phyloP scores from a whole-genome alignment of 768 basidiomycete genomes.

The Hydnum rufescens region DNA sequence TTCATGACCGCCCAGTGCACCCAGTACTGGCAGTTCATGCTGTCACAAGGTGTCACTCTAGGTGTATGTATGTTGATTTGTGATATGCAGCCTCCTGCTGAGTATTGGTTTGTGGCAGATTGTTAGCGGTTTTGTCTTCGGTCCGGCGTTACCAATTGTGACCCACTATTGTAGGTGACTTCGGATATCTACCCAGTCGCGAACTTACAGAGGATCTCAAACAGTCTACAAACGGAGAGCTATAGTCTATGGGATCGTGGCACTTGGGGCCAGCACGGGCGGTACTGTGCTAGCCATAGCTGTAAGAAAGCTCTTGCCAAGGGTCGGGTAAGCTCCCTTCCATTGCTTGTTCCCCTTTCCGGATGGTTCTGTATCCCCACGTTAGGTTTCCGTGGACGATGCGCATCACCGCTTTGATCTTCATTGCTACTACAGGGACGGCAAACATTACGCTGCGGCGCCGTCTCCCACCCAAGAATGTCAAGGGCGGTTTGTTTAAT shows the following conservation, averaged over 20 bases:
- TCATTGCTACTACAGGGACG: constrained; percentile 13
- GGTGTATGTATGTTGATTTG: constrained; percentile 25
- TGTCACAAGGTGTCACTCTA: constrained; percentile 49
- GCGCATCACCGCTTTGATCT: constrained; percentile 11
- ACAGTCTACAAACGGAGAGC: constrained; percentile 23
- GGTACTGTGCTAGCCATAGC: constrained; percentile 17
- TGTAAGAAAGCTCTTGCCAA: constrained; percentile 11
- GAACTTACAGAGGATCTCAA: background rate
- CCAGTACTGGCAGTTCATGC: constrained; percentile 56
- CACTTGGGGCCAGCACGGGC: constrained; percentile 33
- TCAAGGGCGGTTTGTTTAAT: constrained; percentile 8
- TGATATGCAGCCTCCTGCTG: constrained; percentile 13
- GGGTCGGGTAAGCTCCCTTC: constrained; percentile 8
- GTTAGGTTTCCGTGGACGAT: constrained; percentile 12
- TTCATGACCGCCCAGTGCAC: constrained; percentile 52
- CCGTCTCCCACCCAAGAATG: constrained; percentile 3
- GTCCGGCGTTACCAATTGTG: constrained; percentile 36
- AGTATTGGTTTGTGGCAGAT: too few species aligned
- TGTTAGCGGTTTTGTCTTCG: constrained; percentile 39
- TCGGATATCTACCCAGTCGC: background rate
- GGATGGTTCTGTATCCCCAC: background rate
- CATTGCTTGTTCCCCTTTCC: background rate
- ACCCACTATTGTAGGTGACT: constrained; percentile 49
- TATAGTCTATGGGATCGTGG: constrained; percentile 40
- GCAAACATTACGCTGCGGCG: constrained; percentile 13